phyloP scores from a whole-genome alignment of 163 green algal species.

The Coccomyxa subellipsoidea region DNA sequence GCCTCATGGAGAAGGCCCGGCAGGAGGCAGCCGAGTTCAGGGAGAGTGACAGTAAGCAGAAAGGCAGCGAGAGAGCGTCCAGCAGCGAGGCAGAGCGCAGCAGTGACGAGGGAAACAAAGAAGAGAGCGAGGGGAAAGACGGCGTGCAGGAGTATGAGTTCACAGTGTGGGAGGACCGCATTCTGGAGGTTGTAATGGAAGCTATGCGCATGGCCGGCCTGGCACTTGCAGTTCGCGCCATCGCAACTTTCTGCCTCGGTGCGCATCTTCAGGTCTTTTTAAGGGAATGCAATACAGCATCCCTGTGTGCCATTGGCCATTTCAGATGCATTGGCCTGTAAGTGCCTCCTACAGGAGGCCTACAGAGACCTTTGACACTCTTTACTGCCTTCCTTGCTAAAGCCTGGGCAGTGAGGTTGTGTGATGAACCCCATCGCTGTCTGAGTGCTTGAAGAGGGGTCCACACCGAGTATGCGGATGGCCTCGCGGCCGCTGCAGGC shows the following conservation, averaged over 20 bases:
- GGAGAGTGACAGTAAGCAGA: background rate
- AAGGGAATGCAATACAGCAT: background rate
- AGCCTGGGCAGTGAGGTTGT: too few relatives aligned
- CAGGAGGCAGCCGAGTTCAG: background rate
- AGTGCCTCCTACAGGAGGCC: too few relatives aligned
- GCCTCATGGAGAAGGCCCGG: background rate
- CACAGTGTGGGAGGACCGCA: constrained; percentile 11
- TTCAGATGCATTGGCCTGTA: too few relatives aligned
- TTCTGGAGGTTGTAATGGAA: constrained; percentile 39
- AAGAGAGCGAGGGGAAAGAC: background rate
- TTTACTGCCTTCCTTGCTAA: too few relatives aligned
- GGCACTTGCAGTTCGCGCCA: constrained; percentile 15
- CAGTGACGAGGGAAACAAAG: background rate
- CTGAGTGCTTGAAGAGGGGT: too few relatives aligned
- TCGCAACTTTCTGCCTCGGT: constrained; percentile 27
- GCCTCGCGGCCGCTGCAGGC: too few relatives aligned
- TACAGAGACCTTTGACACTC: too few relatives aligned
- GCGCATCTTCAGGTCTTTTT: background rate
- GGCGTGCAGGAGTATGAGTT: constrained; percentile 18
- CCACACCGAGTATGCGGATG: too few relatives aligned
- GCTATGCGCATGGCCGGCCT: constrained; percentile 32
- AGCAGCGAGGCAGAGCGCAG: constrained; percentile 5
- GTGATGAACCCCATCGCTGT: too few relatives aligned
- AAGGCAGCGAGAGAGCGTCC: background rate
- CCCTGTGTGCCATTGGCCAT: background rate